Conservation (phyloP, 495 filamentous ascomycete genomes). For the Cercophora sp. region DNA sequence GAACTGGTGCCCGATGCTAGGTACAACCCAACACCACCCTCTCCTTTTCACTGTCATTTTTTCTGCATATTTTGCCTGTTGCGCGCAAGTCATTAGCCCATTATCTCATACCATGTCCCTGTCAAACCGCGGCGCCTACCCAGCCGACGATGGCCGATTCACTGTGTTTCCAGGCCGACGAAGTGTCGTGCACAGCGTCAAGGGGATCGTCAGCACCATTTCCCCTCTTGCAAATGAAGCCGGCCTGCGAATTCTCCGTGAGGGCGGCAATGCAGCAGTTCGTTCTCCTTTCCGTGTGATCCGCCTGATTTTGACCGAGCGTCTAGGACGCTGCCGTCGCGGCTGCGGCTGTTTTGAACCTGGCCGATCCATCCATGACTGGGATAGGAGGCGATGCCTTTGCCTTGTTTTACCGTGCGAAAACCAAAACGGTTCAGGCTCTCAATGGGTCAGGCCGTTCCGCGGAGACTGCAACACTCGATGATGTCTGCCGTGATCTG, state of each 20-base stretch:
- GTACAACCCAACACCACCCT: neutral
- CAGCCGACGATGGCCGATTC: conserved; percentile 48
- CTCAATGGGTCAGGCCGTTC: conserved; percentile 78
- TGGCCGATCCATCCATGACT: conserved; percentile 77
- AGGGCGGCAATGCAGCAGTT: conserved; percentile 80
- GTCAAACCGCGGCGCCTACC: conserved; percentile 37
- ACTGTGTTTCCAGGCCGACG: conserved; percentile 66
- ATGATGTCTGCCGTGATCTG: conserved; percentile 59
- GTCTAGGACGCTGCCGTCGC: conserved; percentile 20
- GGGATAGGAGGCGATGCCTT: conserved; percentile 89
- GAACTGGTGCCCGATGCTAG: conserved; percentile 3
- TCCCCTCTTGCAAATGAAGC: conserved; percentile 76
- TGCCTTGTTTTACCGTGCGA: conserved; percentile 72
- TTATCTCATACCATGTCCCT: neutral
- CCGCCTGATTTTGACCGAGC: neutral
- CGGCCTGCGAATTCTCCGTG: conserved; percentile 64
- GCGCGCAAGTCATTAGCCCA: too few relatives aligned
- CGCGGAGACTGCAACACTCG: conserved; percentile 53
- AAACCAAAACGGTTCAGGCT: conserved; percentile 65
- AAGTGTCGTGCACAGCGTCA: conserved; percentile 74
- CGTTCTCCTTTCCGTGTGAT: conserved; percentile 48
- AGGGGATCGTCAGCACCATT: conserved; percentile 76
- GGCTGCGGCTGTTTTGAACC: conserved; percentile 65
- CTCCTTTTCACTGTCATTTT: neutral
- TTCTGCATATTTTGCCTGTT: neutral